A percentile compares a stretch with the other conserved stretches of the same genome.
phyloP scores from a whole-genome alignment of 371 early-diverging fungal genomes.

The Lichtheimia ramosa region DNA sequence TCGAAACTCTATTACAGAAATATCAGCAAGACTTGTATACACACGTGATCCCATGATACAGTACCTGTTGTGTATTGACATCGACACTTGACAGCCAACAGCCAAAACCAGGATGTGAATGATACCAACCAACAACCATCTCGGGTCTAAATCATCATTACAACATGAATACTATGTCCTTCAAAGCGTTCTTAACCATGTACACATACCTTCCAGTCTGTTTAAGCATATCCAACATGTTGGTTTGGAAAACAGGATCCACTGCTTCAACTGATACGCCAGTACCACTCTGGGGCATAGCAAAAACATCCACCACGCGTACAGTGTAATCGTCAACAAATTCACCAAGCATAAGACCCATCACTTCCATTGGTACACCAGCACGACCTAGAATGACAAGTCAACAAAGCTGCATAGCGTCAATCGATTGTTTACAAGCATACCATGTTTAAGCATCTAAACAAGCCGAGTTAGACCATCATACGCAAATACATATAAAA shows the following conservation, averaged over 20 bases:
- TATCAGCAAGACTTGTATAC: background rate
- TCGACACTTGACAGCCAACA: constrained; percentile 99
- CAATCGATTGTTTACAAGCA: background rate
- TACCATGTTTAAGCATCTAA: background rate
- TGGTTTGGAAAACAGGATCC: constrained; percentile 99
- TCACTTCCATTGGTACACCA: constrained; percentile 99
- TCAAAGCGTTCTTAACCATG: background rate
- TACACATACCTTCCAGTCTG: constrained; percentile 92
- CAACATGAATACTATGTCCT: background rate
- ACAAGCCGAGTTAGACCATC: background rate
- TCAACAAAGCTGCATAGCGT: background rate
- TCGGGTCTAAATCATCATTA: constrained; percentile 80
- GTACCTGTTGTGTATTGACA: constrained; percentile 98
- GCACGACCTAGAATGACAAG: constrained; percentile 79
- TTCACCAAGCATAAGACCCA: constrained; percentile 99
- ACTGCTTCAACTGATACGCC: constrained; percentile 99
- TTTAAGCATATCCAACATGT: constrained; percentile 99
- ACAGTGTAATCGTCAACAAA: constrained; percentile 99
- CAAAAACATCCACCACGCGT: constrained; percentile 99
- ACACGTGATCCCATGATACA: background rate
- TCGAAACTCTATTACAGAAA: constrained; percentile 82
- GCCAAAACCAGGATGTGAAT: constrained; percentile 99
- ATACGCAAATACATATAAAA: background rate
- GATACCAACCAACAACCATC: constrained; percentile 99
- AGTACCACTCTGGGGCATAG: constrained; percentile 99